Evolutionary conservation across 768 basidiomycete species (phyloP), one percentile per base, ranked within the genome.

Genomic region (Xerocomus brunneocitrinus): DNA sequence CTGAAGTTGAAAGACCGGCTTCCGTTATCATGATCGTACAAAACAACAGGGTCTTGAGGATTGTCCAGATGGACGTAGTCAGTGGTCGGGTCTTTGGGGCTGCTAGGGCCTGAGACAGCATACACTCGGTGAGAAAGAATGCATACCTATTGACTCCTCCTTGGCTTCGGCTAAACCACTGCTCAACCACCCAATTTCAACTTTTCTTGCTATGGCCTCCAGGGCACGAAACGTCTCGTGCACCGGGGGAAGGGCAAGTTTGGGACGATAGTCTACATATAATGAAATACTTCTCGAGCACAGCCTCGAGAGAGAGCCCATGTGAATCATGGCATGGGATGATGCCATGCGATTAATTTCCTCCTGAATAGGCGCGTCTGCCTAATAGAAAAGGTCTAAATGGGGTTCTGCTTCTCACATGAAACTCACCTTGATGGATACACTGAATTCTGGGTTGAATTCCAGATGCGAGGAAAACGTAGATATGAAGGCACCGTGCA

Each of bases 11-110:
- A 22, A 91, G 74, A 8, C 81, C 72, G 6, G 82, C 75, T 55
- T 90, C 85, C 4, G 80, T 70, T 22, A 91, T 67, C 83, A 90
- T 85, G 41, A 91, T 74, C 3, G 70, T 79, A 27, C 80, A 78
- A 67, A 92, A 92, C n/a, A 92, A 72, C 0, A 89, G 65, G 0
- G 84, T 88, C 68, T 91, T 92, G 61, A 90, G 75, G 25, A 79
- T 74, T 2, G 72, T 71, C 90, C 89, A 92, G 8, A 84, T 73
- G 25, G 74, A 68, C n/a, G 74, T 76, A 3, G 74, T 65, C 19
- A 80, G 54, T 25, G 75, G 72, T 30, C 72, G 76, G 0, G 77
- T 74, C 34, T 76, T 75, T 14, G 73, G 68, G 8, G 73, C 80
- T 81, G 54, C 38, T 31, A 43, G 34, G 34, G 49, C 0, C 25